Evolutionary conservation across 1,139 yeast genomes (phyloP), one percentile per base, ranked within the genome.

Genomic region (Insectozyma bohioensis): DNA sequence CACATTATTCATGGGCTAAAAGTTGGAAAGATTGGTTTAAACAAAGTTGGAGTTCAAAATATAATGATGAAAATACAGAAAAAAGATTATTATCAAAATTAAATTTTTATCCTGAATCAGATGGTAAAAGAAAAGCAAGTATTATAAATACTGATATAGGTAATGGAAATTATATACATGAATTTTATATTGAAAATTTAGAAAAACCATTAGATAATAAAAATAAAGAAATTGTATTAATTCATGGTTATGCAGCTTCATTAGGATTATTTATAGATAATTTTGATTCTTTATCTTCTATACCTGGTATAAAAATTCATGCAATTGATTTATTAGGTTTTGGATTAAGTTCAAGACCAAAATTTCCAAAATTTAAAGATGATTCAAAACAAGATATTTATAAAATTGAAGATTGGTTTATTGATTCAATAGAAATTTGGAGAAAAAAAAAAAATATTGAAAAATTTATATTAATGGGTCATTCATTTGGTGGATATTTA

Each of bases 401-500:
- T 12, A 69, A 72, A 42, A 77, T 82, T 10, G 95, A 87, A 52
- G 70, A 76, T 42, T 81, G 86, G 70, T 90, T 87, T 47, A 67
- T 83, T 21, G 95, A 86, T 45, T 67, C 90, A 1, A 55, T 92
- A n/a, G 97, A 92, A 52, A 67, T 65, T 41, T 92, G 98, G 98
- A 70, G 97, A 43, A 52, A 54, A 24, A 64, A 62, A 19, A 69
- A 84, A 27, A 65, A 69, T 0, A 58, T 85, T 25, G 63, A 70
- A 4, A 73, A 73, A 42, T 80, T 92, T 48, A 78, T 85, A 18
- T 57, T 92, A 15, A 72, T 92, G 39, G 97, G 95, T 1, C 98
- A 92, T 58, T 88, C 97, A 0, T 78, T 88, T 49, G 98, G 98
- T 12, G 97, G 96, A 0, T 88, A 88, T 49, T 60, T 92, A 38